A percentile compares a stretch with the other conserved stretches of the same genome.
phyloP scores from a whole-genome alignment of 352 stramenopile genomes.

The Phytophthora aleatoria region DNA sequence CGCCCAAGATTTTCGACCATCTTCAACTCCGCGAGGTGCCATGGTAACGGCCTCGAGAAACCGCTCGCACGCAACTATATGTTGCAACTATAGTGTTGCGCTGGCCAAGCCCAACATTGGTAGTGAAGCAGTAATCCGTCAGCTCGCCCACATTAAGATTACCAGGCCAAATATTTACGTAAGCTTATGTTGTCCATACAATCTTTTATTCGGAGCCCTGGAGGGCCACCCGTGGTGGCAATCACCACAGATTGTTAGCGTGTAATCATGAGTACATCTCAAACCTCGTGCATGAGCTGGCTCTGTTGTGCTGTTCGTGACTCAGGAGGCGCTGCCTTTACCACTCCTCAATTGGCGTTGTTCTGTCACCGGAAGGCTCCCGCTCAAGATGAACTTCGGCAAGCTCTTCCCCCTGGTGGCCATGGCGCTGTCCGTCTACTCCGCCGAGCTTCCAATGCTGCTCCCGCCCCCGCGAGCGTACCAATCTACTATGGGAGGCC shows the following conservation, averaged over 20 bases:
- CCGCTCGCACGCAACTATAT: no score
- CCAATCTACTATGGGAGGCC: constrained; percentile 20
- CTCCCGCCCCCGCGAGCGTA: neutral
- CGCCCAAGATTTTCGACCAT: no score
- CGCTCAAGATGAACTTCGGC: constrained; percentile 16
- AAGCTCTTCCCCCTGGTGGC: constrained; percentile 16
- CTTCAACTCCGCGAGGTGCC: no score
- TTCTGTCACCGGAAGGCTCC: neutral
- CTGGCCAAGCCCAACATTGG: no score
- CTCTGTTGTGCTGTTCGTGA: constrained; percentile 3
- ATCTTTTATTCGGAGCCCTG: no score
- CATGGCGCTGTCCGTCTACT: constrained; percentile 1
- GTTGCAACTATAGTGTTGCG: no score
- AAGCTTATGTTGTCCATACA: no score
- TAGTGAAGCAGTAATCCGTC: no score
- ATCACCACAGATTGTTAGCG: neutral
- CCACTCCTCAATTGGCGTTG: neutral
- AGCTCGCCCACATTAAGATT: no score
- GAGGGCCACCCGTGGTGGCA: neutral
- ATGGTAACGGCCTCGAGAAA: no score
- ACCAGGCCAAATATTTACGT: no score
- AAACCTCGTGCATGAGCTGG: constrained; percentile 2
- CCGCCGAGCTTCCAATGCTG: constrained; percentile 1
- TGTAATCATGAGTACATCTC: neutral
- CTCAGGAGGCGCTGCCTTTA: neutral